Evolutionary conservation across 2,329 filamentous ascomycete species (phyloP).

Genomic region (Emydomyces testavorans): DNA sequence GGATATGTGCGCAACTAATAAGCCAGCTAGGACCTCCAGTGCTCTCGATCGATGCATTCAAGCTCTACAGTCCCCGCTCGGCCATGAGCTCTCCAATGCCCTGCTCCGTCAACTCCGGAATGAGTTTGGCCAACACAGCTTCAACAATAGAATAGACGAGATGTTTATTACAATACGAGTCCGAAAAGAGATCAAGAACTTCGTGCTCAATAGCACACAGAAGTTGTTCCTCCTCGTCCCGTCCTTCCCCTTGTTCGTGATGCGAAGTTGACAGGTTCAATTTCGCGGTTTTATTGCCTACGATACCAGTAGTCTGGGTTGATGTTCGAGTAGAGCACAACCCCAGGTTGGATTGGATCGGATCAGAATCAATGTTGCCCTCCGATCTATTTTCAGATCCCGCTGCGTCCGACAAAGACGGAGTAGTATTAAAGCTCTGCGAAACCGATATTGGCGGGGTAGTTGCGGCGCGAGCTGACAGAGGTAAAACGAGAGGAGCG

Average conservation of each 20-base stretch:
- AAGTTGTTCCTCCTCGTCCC: constrained; percentile 40
- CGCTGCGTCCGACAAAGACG: constrained; percentile 12
- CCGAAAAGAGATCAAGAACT: constrained; percentile 62
- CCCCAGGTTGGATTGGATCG: constrained; percentile 11
- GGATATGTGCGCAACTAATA: too few relatives aligned
- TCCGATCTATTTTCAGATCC: constrained; percentile 10
- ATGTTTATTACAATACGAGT: constrained; percentile 87
- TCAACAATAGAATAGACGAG: constrained; percentile 74
- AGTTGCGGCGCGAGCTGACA: constrained; percentile 1
- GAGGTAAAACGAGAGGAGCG: constrained; percentile 1
- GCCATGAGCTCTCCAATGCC: constrained; percentile 61
- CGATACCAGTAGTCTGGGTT: background rate
- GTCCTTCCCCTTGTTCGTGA: constrained; percentile 33
- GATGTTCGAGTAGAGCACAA: constrained; percentile 2
- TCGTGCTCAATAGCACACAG: constrained; percentile 49
- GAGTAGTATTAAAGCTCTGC: background rate
- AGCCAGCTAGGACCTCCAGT: too few relatives aligned
- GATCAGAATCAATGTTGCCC: constrained; percentile 9
- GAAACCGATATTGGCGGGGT: constrained; percentile 1
- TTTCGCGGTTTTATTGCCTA: constrained; percentile 5
- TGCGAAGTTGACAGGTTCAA: constrained; percentile 10
- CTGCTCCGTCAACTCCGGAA: constrained; percentile 71
- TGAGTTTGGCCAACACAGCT: constrained; percentile 63
- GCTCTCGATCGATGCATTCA: too few relatives aligned
- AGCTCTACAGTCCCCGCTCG: constrained; percentile 46